Conservation (phyloP, 805 yeast species). For the Maudiozyma saulgeensis region DNA sequence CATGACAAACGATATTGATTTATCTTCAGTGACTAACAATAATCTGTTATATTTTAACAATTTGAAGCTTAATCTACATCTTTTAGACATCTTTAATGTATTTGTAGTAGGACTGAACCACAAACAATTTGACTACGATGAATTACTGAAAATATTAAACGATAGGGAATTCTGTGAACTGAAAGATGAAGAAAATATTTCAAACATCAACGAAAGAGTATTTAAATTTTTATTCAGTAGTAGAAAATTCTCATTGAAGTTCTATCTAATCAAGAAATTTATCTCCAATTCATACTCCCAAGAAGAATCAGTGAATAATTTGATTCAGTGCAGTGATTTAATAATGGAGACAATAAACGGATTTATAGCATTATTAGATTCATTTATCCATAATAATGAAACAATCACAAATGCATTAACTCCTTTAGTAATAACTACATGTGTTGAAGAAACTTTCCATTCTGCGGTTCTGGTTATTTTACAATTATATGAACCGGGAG, state of each 20-base stretch:
- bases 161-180: not conserved
- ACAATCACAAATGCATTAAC: conserved; percentile 5
- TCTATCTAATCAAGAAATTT: conserved; percentile 3
- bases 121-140: not conserved
- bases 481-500: not conserved
- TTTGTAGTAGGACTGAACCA: not conserved
- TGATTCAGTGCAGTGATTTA: conserved; percentile 1
- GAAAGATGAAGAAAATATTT: not conserved
- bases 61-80: not conserved
- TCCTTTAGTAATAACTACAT: conserved; percentile 3
- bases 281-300: not conserved
- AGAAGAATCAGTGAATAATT: not conserved
- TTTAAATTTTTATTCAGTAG: conserved; percentile 1
- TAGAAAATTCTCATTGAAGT: conserved; percentile 2
- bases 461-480: conserved; percentile 1
- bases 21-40: conserved; percentile 1
- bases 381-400: conserved; percentile 5
- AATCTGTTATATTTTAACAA: conserved; percentile 1
- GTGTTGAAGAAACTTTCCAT: conserved; percentile 2
- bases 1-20: conserved; percentile 2
- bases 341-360: conserved; percentile 1
- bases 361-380: conserved; percentile 3
- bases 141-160: not conserved
- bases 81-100: not conserved
- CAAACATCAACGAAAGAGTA: conserved; percentile 1